These are phyloP conservation scores for Zygosaccharomyces pseudobailii DNA, from an alignment of 1,139 yeast species.

Conservation along the genomic window DNA sequence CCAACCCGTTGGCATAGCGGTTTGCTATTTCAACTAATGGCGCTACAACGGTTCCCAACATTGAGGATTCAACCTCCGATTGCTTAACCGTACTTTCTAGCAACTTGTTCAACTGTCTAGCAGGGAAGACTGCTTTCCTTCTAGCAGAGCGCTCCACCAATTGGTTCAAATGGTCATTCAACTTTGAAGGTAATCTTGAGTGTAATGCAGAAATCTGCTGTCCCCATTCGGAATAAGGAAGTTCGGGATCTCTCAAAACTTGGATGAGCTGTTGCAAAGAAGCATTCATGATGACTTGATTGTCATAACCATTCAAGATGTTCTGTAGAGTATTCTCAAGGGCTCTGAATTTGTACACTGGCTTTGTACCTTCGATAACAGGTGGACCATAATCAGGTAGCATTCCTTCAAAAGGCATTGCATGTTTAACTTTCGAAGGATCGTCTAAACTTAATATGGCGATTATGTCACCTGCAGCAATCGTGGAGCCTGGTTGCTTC, in stretches of 20 bases:
- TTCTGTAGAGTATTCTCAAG: conserved; percentile 60
- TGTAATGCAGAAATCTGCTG: conserved; percentile 84
- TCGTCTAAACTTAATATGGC: conserved; percentile 94
- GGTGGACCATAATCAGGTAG: conserved; percentile 87
- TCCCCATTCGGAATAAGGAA: conserved; percentile 93
- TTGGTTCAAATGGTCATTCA: conserved; percentile 62
- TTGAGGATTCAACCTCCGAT: conserved; percentile 45
- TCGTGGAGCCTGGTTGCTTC: conserved; percentile 97
- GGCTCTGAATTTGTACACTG: conserved; percentile 66
- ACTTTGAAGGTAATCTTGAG: conserved; percentile 75
- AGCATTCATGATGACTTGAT: conserved; percentile 86
- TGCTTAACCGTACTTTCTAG: conserved; percentile 39
- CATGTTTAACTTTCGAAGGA: conserved; percentile 96
- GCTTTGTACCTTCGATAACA: conserved; percentile 73
- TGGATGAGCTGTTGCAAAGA: conserved; percentile 69
- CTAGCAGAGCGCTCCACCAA: conserved; percentile 63
- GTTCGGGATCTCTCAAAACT: conserved; percentile 68
- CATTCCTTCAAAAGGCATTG: conserved; percentile 91
- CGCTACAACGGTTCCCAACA: conserved; percentile 54
- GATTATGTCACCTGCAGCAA: conserved; percentile 92
- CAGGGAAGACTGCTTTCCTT: conserved; percentile 86
- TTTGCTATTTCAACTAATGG: conserved; percentile 71
- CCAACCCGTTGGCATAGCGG: conserved; percentile 69
- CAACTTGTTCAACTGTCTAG: conserved; percentile 67
- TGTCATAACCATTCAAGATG: conserved; percentile 86